Base-by-base conservation (phyloP, 495 filamentous ascomycete genomes). In the Penicillium lagena region DNA sequence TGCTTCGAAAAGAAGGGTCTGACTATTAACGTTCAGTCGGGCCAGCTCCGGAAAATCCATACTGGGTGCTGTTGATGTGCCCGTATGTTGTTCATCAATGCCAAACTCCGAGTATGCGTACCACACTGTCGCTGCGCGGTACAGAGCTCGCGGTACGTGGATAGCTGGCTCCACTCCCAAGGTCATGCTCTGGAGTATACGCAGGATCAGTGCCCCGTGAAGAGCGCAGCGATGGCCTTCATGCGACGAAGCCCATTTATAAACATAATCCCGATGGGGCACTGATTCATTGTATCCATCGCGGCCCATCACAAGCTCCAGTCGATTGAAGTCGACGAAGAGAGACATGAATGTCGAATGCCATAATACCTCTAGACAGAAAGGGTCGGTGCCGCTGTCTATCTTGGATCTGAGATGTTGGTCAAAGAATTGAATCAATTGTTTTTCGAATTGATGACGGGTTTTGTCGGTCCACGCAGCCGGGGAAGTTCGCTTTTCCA, bases 271-370 rank as follows among this genome's bases (percentile, higher is more conserved):
- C 15, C 35, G 38, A 35, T 46, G 46, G 6, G 11, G 14, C 12
- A 39, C 7, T 8, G 50, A 45, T 32, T 45, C 47, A 12, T 31
- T 17, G n/a, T 42, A 40, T 12, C 60, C 60, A 29, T 64, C 60
- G 12, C 53, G 45, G 0, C 58, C 55, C 9, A 59, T 51, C 7
- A 42, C 55, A 9, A 55, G 46, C 38, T 64, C 60, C 1, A 68
- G 40, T 8, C 54, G 49, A 39, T 64, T 46, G 11, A 62, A 56
- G 43, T 67, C 49, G 11, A 48, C 47, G 37, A 51, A 54, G 2
- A 64, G 40, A 10, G 53, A 50, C 17, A 66, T 57, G 42, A 66
- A 69, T 1, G 49, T 49, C 4, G 52, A 41, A 37, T 69, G 65
- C 64, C 64, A 67, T 7, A 66, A 47, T 4, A 54, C 51, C 10